Evolutionary conservation across 2,329 filamentous ascomycete genomes (phyloP).

Genomic region (Penicillium sclerotigenum): DNA sequence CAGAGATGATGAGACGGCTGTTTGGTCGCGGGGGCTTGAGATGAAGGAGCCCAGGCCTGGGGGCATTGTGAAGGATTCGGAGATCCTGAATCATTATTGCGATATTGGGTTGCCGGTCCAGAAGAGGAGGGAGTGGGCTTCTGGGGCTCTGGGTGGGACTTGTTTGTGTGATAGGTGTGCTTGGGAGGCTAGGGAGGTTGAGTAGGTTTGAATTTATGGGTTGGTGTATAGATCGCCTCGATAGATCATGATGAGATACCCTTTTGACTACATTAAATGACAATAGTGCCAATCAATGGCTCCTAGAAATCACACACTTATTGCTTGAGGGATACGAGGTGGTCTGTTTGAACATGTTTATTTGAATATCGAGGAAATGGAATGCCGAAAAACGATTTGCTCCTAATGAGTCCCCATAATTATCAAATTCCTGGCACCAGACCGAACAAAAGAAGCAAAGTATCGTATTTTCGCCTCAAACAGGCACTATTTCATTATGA

Average conservation of each 20-base stretch:
- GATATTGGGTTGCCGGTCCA: constrained; percentile 75
- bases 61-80: constrained; percentile 73
- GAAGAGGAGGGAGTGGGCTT: constrained; percentile 82
- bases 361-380: neutral
- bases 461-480: constrained; percentile 1
- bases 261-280: constrained; percentile 5
- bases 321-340: neutral
- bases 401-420: neutral
- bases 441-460: constrained; percentile 1
- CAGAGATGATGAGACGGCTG: constrained; percentile 33
- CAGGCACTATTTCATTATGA: constrained; percentile 3
- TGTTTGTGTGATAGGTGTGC: constrained; percentile 84
- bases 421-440: neutral
- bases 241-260: constrained; percentile 17
- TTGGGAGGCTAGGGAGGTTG: constrained; percentile 56
- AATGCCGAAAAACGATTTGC: neutral
- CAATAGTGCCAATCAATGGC: neutral
- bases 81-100: constrained; percentile 92
- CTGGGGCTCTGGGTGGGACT: constrained; percentile 79
- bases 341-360: neutral
- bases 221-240: neutral
- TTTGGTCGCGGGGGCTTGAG: constrained; percentile 29
- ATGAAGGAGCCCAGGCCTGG: constrained; percentile 45
- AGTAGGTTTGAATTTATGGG: neutral
- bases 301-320: neutral